Base-by-base conservation (phyloP, 2,329 filamentous ascomycete genomes). In the Malbranchea cinnamomea region DNA sequence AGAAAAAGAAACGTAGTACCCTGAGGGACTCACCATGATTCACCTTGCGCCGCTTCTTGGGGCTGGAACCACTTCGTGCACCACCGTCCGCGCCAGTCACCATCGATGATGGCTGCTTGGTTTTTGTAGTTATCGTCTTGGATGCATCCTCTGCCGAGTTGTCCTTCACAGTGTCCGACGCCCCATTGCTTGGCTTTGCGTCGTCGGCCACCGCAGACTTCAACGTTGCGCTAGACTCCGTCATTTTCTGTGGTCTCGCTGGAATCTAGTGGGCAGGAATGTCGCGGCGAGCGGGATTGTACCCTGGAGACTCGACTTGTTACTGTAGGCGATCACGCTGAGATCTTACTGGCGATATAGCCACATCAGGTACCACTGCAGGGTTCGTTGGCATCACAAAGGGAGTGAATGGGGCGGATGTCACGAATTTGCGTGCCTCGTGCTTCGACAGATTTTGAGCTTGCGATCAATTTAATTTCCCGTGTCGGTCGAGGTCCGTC, bases 1-100 rank as follows among this genome's bases (percentile, higher is more conserved):
- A 28, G 13, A 18, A 20, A 28, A 19, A 20, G 4, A 14, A 23
- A 29, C 11, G 12, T 16, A 26, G 28, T 26, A 35, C 31, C 29
- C 24, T 37, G 36, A 33, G 28, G 28, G 42, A 57, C 74, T 62
- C 71, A 85, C 80, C 80, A 61, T 87, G 80, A 63, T 84, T 85
- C 44, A 87, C 80, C 63, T 87, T 87, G 64, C 80, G 78, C 60
- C 80, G 70, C 67, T 84, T 85, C 63, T 82, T 85, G 28, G 77
- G 74, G 52, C 72, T 79, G 33, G 52, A 41, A 35, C 53, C 50
- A n/a, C n/a, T 44, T 44, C 43, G 38, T 33, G 50, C 41, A 35
- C 41, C 32, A 26, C 42, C 47, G 33, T 54, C 54, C 36, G 48
- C 38, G 28, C 12, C 14, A 13, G 28, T 34, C 9, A 12, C 23